phyloP scores from a whole-genome alignment of 257 asterid species.

The Ajuga chamaepitys region DNA sequence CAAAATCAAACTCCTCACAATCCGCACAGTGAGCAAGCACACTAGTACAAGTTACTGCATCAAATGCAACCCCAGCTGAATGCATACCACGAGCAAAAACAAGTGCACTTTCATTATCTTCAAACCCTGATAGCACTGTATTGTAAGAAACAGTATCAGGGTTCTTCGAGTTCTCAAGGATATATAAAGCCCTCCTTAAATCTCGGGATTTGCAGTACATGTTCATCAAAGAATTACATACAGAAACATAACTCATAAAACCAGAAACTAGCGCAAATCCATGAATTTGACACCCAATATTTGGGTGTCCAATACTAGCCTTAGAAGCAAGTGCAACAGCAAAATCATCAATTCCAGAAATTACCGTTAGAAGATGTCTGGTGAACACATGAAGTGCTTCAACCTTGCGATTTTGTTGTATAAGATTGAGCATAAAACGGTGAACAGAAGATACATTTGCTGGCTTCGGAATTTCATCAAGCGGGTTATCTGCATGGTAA shows the following conservation, averaged over 20 bases:
- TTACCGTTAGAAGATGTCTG: conserved; percentile 43
- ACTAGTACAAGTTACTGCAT: conserved; percentile 63
- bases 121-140: conserved; percentile 70
- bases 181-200: conserved; percentile 34
- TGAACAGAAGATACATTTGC: conserved; percentile 25
- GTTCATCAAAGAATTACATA: conserved; percentile 81
- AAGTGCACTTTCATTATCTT: conserved; percentile 44
- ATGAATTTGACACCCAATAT: conserved; percentile 59
- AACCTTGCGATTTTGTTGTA: conserved; percentile 33
- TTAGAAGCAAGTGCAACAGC: conserved; percentile 61
- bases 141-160: conserved; percentile 83
- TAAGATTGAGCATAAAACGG: conserved; percentile 53
- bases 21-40: conserved; percentile 60
- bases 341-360: conserved; percentile 51
- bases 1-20: conserved; percentile 44
- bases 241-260: conserved; percentile 29
- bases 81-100: conserved; percentile 53
- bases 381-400: conserved; percentile 57
- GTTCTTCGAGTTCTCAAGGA: conserved; percentile 38
- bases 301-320: conserved; percentile 47
- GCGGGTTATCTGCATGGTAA: conserved; percentile 38
- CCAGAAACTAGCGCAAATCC: conserved; percentile 52
- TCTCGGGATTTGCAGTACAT: conserved; percentile 59
- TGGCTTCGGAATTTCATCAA: conserved; percentile 55
- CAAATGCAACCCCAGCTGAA: conserved; percentile 47